Base-by-base conservation (phyloP, 208 protist genomes). In the Crithidia sp. region DNA sequence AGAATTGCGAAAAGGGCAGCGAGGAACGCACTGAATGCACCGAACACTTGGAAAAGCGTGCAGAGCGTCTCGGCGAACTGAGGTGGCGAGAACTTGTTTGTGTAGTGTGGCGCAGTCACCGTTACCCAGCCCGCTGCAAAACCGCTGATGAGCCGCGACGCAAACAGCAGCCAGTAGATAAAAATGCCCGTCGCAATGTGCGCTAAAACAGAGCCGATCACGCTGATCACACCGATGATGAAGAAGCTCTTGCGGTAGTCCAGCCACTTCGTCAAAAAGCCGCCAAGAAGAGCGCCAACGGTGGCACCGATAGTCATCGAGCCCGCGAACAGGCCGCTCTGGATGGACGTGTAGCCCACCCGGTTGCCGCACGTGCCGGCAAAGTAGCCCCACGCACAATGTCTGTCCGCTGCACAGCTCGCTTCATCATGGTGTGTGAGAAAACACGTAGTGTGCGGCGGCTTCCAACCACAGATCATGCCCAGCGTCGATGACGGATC, bases 81-180 rank as follows among this genome's bases (percentile, higher is more conserved):
- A 28, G 28, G 28, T 28, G 28, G 28, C 28, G 28, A 28, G 28
- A 28, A 73, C 55, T 74, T 67, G 40, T 79, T 62, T 14, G 83
- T 81, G 64, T 87, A 87, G 50, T 70, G 47, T 2, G 79, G 72
- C 19, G 50, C 50, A 10, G 6, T 13, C 28, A 43, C 39, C 3
- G 60, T 81, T 16, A 85, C 50, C 63, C 76, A 61, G 16, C 83
- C 88, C 39, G 87, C 12, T 4, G 71, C 71, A 28, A 88, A 53
- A 58, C 88, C 88, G 2, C 84, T 67, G 14, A 93, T 61, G n/a
- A 90, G 67, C 39, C 88, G 88, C 12, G 78, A 76, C 36, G 75
- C 70, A 63, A 81, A 82, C 17, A 90, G 73, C n/a, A 84, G 40
- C 71, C 75, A 84, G 69, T 83, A 93, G 52, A 79, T 39, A 71